Conservation (phyloP, 2,329 filamentous ascomycete genomes). For the Hypoxylon sp. region DNA sequence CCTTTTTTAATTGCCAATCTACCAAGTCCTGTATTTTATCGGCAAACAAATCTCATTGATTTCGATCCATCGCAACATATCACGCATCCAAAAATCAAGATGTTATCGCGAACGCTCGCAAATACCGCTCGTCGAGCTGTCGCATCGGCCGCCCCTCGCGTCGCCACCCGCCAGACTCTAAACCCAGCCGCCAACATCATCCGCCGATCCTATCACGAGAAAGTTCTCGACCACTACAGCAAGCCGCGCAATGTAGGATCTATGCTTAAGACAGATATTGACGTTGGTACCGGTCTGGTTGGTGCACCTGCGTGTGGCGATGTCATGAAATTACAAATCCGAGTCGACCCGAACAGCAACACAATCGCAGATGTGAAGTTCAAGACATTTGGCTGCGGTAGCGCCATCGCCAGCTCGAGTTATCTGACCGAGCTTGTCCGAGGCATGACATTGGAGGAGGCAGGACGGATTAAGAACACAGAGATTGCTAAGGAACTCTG, state of each 20-base stretch:
- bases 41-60: neutral
- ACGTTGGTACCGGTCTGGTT: conserved; percentile 81
- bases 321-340: conserved; percentile 93
- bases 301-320: conserved; percentile 91
- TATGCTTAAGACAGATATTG: conserved; percentile 74
- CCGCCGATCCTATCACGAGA: conserved; percentile 61
- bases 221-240: conserved; percentile 83
- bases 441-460: conserved; percentile 96
- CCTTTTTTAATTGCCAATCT: no score
- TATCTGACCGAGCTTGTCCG: conserved; percentile 95
- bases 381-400: conserved; percentile 85
- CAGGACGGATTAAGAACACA: conserved; percentile 91
- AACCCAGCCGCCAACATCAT: conserved; percentile 52
- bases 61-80: no score
- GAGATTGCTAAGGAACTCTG: conserved; percentile 97
- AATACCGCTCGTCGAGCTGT: conserved; percentile 53
- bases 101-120: conserved; percentile 57
- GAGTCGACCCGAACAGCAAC: conserved; percentile 76
- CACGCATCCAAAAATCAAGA: conserved; percentile 45
- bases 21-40: no score
- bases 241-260: conserved; percentile 80
- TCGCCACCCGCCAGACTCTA: conserved; percentile 53
- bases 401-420: conserved; percentile 90
- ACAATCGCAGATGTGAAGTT: conserved; percentile 84
- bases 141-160: conserved; percentile 52